Percentiles rank a stretch among this genome's conserved stretches.
Evolutionary conservation across 2,329 filamentous ascomycete genomes (phyloP).

Genomic region (Neoscytalidium dimidiatum): DNA sequence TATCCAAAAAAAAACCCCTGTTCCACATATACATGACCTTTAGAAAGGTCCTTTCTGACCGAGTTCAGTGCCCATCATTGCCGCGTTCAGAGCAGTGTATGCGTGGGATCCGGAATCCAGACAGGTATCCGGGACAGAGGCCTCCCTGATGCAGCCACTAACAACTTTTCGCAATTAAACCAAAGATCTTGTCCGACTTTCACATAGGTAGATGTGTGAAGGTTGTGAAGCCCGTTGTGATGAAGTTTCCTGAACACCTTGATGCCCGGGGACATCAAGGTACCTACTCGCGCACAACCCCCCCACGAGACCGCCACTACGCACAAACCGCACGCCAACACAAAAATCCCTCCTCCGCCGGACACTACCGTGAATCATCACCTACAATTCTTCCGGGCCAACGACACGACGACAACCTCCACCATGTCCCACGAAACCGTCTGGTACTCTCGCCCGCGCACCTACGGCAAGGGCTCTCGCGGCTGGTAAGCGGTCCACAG

Average conservation of each 20-base stretch:
- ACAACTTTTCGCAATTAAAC: too few relatives aligned
- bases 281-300: background rate
- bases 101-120: too few relatives aligned
- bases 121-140: too few relatives aligned
- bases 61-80: too few relatives aligned
- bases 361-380: background rate
- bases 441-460: constrained; percentile 98
- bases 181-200: too few relatives aligned
- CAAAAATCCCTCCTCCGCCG: background rate
- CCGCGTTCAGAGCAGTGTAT: too few relatives aligned
- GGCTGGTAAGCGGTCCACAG: constrained; percentile 69
- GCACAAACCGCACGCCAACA: background rate
- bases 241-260: background rate
- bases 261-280: constrained; percentile 13
- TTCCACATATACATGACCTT: too few relatives aligned
- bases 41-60: too few relatives aligned
- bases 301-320: background rate
- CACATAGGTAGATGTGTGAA: background rate
- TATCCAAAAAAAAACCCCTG: too few relatives aligned
- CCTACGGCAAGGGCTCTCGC: constrained; percentile 95
- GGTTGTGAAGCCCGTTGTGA: background rate
- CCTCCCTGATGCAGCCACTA: too few relatives aligned
- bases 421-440: constrained; percentile 92
- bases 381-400: too few relatives aligned
- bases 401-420: constrained; percentile 44